phyloP scores from a whole-genome alignment of 169 alveolate genomes.

The Plasmodium coatneyi region DNA sequence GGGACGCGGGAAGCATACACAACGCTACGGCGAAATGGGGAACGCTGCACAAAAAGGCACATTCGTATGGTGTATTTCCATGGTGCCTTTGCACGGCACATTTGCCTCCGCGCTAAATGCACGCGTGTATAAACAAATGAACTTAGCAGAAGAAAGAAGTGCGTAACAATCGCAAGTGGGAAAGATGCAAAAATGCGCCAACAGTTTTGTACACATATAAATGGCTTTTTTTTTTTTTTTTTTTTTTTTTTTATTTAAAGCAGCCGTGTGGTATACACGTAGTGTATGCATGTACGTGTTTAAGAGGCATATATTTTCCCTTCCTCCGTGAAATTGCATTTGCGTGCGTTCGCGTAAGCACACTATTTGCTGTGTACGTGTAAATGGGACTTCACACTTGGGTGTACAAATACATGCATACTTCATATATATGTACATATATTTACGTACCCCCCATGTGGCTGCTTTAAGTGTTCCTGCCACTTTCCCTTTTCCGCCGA shows the following conservation, averaged over 20 bases:
- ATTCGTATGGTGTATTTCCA: not conserved
- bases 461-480: not conserved
- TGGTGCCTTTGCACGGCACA: not conserved
- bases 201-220: not conserved
- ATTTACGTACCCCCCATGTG: not conserved
- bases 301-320: not conserved
- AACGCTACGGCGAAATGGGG: not conserved
- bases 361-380: not conserved
- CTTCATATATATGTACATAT: not conserved
- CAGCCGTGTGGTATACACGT: not conserved
- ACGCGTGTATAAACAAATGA: not conserved
- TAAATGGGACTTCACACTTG: not conserved
- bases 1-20: not conserved
- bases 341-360: not conserved
- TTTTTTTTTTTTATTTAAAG: too few relatives aligned
- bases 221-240: not conserved
- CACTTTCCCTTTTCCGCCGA: not conserved
- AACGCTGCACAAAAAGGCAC: not conserved
- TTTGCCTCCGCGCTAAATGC: not conserved
- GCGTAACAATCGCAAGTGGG: not conserved
- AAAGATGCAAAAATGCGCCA: not conserved
- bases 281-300: not conserved
- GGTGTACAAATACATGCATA: not conserved
- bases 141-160: not conserved
- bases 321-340: not conserved